Conservation (phyloP, 345 rosid species). For the Schrenkiella parvula region DNA sequence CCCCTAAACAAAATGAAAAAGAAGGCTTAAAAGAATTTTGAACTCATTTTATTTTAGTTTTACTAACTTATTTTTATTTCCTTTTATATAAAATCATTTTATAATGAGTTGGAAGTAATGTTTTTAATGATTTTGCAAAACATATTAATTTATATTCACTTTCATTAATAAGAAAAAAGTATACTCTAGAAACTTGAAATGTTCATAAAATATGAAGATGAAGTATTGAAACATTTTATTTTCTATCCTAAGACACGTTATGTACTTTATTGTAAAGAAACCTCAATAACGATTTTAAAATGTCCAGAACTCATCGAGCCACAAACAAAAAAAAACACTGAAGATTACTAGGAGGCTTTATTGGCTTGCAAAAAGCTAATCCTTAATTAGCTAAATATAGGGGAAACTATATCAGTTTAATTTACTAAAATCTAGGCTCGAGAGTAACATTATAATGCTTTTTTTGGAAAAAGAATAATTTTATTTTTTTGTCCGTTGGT, state of each 20-base stretch:
- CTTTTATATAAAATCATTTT: neutral
- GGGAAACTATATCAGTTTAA: neutral
- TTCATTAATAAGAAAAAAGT: neutral
- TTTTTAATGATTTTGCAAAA: neutral
- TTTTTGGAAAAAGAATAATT: neutral
- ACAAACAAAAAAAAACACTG: slow-evolving; percentile 1
- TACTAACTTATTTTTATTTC: neutral
- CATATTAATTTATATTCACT: neutral
- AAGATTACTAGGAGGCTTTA: neutral
- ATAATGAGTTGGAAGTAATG: neutral
- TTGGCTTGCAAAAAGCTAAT: slow-evolving; percentile 7
- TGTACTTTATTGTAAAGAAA: neutral
- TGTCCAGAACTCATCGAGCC: slow-evolving; percentile 17
- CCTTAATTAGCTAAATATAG: neutral
- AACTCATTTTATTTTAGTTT: neutral
- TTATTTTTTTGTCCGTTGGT: neutral
- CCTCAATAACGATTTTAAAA: neutral
- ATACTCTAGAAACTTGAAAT: neutral
- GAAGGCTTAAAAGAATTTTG: neutral
- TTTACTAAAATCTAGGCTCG: neutral
- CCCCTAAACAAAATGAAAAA: neutral
- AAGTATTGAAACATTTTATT: neutral
- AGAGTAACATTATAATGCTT: neutral
- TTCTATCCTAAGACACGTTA: neutral
- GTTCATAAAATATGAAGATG: neutral